Base-by-base conservation (phyloP, 2,329 filamentous ascomycete species). In the Cladobotryum protrusum region DNA sequence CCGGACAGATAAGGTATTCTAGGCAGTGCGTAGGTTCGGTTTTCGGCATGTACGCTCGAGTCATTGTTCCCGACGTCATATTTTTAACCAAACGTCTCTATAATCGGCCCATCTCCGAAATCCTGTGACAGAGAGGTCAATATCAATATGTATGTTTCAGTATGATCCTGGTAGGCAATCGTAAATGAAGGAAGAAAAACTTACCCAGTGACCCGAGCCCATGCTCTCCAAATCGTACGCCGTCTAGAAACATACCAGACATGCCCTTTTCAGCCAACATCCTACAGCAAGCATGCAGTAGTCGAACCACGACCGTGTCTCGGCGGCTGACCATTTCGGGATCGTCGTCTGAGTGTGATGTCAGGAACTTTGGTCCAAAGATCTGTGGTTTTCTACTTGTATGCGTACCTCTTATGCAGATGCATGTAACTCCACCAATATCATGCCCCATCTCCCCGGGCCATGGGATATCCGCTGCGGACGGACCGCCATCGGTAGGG, bases 101-200 rank as follows among this genome's bases (percentile, higher is more conserved):
- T 83, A 83, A 55, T 66, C 68, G 43, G 79, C 77, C 79, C 79
- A 83, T 62, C 76, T 77, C 52, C 70, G 70, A 56, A 81, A 82
- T 12, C 79, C 79, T 82, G 42, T 7, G 6, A 24, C 17, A 9
- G 24, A 29, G 24, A 29, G n/a, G n/a, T 35, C 20, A n/a, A 20
- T 39, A 24, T 42, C 11, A 43, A 39, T 2, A 11, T 42, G 4
- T 3, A 18, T n/a, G 3, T 42, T 4, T 29, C 35, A 18, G 34
- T 7, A 3, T 39, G 34, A 17, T 33, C 2, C 19, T 9, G 24
- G 24, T 9, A 29, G 6, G 24, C 24, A 29, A 29, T 29, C 24
- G 24, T 29, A 29, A 29, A 29, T 5, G 24, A 29, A 29, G 11
- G 11, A 29, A 8, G 3, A 29, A 29, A 29, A 29, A 43, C 73